These are phyloP conservation scores for Niveomyces coronatus DNA, from an alignment of 2,329 filamentous ascomycete species.

Conservation along the genomic window DNA sequence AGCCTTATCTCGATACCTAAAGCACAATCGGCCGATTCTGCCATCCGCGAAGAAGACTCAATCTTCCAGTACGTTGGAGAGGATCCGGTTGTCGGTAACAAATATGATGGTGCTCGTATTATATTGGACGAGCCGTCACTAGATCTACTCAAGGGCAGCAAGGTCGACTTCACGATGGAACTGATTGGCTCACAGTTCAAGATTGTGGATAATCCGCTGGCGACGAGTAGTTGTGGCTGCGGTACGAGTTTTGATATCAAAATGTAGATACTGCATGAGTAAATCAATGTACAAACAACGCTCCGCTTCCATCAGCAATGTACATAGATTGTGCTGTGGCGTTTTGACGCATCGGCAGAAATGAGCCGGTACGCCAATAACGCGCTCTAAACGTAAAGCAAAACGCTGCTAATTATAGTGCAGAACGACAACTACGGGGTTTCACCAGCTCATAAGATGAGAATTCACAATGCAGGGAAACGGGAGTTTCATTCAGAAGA, in stretches of 20 bases:
- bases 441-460: conserved; percentile 9
- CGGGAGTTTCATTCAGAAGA: conserved; percentile 30
- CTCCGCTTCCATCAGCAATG: too few relatives aligned
- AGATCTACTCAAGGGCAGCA: conserved; percentile 84
- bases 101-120: conserved; percentile 53
- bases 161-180: conserved; percentile 93
- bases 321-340: too few relatives aligned
- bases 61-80: conserved; percentile 63
- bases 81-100: conserved; percentile 23
- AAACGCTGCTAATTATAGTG: too few relatives aligned
- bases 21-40: conserved; percentile 22
- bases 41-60: conserved; percentile 66
- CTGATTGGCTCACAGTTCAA: conserved; percentile 86
- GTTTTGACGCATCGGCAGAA: too few relatives aligned
- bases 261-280: conserved; percentile 27
- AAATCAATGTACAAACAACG: background rate
- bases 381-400: too few relatives aligned
- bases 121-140: conserved; percentile 82
- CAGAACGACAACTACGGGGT: too few relatives aligned
- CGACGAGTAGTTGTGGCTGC: conserved; percentile 91
- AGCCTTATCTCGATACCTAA: conserved; percentile 57
- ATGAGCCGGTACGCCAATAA: too few relatives aligned
- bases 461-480: conserved; percentile 20
- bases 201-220: conserved; percentile 84
- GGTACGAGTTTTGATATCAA: conserved; percentile 97